Percentiles rank a stretch among this genome's conserved stretches.
phyloP scores from a whole-genome alignment of 345 rosid species.

The Salix exigua region DNA sequence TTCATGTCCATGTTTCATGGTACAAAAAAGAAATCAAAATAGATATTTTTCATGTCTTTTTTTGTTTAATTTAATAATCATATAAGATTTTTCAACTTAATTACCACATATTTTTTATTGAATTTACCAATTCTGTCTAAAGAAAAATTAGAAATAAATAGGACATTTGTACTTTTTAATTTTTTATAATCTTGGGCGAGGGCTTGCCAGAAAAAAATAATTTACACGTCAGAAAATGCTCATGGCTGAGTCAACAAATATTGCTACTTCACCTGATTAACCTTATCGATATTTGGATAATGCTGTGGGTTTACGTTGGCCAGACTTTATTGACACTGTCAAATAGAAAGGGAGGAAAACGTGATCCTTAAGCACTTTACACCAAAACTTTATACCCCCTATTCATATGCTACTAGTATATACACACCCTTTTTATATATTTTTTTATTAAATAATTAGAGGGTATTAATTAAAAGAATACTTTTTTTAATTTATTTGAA shows the following conservation, averaged over 20 bases:
- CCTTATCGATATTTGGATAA: slow-evolving; percentile 39
- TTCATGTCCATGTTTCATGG: not conserved
- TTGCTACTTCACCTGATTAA: slow-evolving; percentile 18
- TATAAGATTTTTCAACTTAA: not conserved
- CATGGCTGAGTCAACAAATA: slow-evolving; percentile 14
- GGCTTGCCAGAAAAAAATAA: not conserved
- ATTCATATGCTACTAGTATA: not conserved
- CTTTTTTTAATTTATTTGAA: too few species aligned
- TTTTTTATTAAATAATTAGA: not conserved
- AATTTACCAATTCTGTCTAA: not conserved
- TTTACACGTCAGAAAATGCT: slow-evolving; percentile 26
- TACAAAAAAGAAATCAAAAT: not conserved
- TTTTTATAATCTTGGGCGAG: not conserved
- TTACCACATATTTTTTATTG: not conserved
- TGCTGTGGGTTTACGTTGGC: slow-evolving; percentile 13
- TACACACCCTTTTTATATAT: not conserved
- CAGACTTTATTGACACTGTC: not conserved
- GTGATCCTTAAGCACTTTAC: slow-evolving; percentile 28
- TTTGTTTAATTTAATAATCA: too few species aligned
- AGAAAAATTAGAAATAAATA: too few species aligned
- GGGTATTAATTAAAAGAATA: not conserved
- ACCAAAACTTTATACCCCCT: not conserved
- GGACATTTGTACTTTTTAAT: too few species aligned
- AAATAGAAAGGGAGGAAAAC: slow-evolving; percentile 8
- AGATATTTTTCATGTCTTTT: too few species aligned